Percentiles rank a stretch among this genome's conserved stretches.
phyloP scores from a whole-genome alignment of 2,329 filamentous ascomycete species.

The Venturia nashicola region DNA sequence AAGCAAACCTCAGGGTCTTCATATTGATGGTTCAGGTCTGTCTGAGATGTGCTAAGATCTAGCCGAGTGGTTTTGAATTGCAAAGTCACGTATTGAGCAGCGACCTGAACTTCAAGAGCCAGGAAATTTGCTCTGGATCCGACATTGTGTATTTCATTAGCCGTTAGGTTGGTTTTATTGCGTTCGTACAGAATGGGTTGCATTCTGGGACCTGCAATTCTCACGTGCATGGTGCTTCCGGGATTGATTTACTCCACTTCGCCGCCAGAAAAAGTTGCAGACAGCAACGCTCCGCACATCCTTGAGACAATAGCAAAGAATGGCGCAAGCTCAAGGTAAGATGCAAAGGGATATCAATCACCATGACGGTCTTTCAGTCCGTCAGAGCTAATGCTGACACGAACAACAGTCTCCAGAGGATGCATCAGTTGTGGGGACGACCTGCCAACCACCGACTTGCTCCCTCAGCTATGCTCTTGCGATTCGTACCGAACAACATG shows the following conservation, averaged over 20 bases:
- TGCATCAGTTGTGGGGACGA: neutral
- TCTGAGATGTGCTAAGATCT: no score
- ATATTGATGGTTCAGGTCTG: no score
- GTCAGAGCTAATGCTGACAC: neutral
- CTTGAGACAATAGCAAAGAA: neutral
- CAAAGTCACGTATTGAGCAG: neutral
- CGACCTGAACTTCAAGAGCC: neutral
- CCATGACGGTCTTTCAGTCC: no score
- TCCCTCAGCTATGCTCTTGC: neutral
- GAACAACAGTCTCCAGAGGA: neutral
- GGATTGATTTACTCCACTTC: neutral
- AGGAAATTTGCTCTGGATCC: neutral
- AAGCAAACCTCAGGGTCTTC: no score
- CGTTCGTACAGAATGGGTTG: neutral
- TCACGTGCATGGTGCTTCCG: neutral
- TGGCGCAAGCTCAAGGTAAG: neutral
- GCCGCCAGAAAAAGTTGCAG: neutral
- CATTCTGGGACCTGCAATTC: neutral
- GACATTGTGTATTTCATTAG: neutral
- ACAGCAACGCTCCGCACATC: neutral
- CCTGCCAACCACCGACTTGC: neutral
- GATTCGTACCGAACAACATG: neutral
- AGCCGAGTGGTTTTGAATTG: no score
- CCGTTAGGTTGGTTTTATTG: neutral
- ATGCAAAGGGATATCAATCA: neutral